These are phyloP conservation scores for Gnomoniopsis sp. DNA, from an alignment of 2,329 filamentous ascomycete genomes.

Conservation along the genomic window DNA sequence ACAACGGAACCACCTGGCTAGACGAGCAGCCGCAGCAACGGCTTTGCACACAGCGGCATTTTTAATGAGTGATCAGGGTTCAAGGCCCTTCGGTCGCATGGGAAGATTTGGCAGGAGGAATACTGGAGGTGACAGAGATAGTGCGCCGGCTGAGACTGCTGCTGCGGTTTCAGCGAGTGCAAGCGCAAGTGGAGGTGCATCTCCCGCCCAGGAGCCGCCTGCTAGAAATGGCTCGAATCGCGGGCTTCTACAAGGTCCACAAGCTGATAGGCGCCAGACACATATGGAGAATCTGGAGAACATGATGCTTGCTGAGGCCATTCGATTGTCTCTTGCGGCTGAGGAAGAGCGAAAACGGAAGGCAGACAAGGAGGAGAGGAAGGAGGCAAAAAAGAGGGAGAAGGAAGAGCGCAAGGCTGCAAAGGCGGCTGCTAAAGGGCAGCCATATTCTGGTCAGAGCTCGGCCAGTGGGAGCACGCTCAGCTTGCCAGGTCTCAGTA, in stretches of 20 bases:
- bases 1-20: conserved; percentile 78
- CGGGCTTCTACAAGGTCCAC: conserved; percentile 18
- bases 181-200: conserved; percentile 12
- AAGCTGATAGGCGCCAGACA: conserved; percentile 31
- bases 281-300: conserved; percentile 89
- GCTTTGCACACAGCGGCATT: conserved; percentile 94
- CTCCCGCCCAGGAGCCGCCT: conserved; percentile 31
- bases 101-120: conserved; percentile 57
- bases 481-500: conserved; percentile 57
- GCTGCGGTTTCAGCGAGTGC: conserved; percentile 26
- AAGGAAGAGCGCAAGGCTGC: conserved; percentile 79
- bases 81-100: conserved; percentile 47
- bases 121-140: conserved; percentile 36
- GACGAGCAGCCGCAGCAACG: conserved; percentile 87
- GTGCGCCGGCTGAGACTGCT: conserved; percentile 25
- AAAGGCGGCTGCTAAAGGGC: conserved; percentile 54
- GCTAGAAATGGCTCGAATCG: conserved; percentile 29
- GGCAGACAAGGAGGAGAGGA: conserved; percentile 74
- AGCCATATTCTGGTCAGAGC: conserved; percentile 36
- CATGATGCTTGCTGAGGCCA: conserved; percentile 98
- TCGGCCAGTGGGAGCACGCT: conserved; percentile 62
- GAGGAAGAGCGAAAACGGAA: conserved; percentile 91
- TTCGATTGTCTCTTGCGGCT: conserved; percentile 81
- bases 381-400: conserved; percentile 79
- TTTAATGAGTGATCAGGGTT: conserved; percentile 66